A percentile compares a stretch with the other conserved stretches of the same genome.
Conservation (phyloP, 2,329 filamentous ascomycete species). For the Colletotrichum chrysophilum region DNA sequence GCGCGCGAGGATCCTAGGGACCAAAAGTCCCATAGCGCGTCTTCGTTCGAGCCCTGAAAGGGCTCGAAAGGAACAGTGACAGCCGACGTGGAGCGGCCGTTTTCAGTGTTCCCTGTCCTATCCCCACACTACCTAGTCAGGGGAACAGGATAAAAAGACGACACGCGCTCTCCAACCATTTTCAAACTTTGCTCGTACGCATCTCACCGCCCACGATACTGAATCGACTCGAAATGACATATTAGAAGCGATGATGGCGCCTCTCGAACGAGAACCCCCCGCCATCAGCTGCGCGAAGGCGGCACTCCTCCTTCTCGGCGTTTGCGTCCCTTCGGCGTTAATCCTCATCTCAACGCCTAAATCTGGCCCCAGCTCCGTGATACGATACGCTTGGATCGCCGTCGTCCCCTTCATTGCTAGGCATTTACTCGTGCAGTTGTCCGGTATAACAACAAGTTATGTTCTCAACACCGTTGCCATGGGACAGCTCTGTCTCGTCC, state of each 20-base stretch:
- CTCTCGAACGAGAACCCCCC: too few species aligned
- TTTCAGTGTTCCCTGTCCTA: background rate
- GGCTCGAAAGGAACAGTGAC: background rate
- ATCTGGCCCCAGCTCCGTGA: background rate
- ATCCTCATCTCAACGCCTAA: background rate
- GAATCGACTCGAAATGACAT: background rate
- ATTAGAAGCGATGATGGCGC: background rate
- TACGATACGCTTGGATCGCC: background rate
- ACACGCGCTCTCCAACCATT: background rate
- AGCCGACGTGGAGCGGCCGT: background rate
- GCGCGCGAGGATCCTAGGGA: background rate
- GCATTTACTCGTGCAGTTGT: background rate
- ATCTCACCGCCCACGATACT: background rate
- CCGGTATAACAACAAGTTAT: background rate
- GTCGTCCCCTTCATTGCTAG: background rate
- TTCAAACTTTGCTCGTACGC: background rate
- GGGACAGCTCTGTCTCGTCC: background rate
- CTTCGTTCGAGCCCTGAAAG: background rate
- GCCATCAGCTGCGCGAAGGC: background rate
- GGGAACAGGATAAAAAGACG: background rate
- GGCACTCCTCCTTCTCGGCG: background rate
- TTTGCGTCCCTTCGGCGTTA: background rate
- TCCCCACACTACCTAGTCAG: background rate
- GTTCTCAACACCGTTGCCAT: background rate
- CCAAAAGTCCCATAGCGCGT: background rate